Evolutionary conservation across 2,329 filamentous ascomycete genomes (phyloP).

Genomic region (Chaetomiaceae sp.): DNA sequence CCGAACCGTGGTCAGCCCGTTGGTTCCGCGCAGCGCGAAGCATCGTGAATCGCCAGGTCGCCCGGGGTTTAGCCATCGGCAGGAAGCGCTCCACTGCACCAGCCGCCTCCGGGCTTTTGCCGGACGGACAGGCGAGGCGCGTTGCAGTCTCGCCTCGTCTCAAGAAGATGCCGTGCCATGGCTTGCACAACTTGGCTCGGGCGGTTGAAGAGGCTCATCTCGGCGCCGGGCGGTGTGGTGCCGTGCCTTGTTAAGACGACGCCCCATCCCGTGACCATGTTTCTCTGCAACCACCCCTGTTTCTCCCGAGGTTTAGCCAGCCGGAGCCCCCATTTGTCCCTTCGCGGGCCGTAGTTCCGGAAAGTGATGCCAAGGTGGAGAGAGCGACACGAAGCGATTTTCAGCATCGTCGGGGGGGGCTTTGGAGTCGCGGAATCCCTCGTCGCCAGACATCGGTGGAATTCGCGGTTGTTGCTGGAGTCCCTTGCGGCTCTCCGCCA

Average conservation of each 20-base stretch:
- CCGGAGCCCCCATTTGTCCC: constrained; percentile 12
- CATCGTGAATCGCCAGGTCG: constrained; percentile 21
- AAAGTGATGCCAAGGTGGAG: constrained; percentile 9
- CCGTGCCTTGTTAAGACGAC: constrained; percentile 8
- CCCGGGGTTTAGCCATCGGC: constrained; percentile 23
- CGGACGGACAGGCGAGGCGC: not conserved
- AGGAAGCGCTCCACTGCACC: not conserved
- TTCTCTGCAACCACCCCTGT: constrained; percentile 3
- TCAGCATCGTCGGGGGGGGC: not conserved
- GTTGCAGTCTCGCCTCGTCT: not conserved
- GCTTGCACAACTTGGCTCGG: not conserved
- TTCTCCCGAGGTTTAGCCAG: constrained; percentile 23
- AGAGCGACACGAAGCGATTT: constrained; percentile 4
- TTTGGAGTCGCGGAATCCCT: not conserved
- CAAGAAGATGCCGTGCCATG: constrained; percentile 1
- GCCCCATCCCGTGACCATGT: constrained; percentile 6
- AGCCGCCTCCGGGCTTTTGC: constrained; percentile 8
- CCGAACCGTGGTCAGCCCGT: constrained; percentile 3
- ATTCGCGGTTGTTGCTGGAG: constrained; percentile 8
- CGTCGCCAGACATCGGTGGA: not conserved
- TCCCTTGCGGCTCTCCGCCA: constrained; percentile 12
- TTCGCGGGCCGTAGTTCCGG: constrained; percentile 20
- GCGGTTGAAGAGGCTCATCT: constrained; percentile 20
- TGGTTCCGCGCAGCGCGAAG: constrained; percentile 1
- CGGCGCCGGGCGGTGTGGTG: constrained; percentile 21